Evolutionary conservation across 495 filamentous ascomycete species (phyloP).

Genomic region (Penicillium salamii): DNA sequence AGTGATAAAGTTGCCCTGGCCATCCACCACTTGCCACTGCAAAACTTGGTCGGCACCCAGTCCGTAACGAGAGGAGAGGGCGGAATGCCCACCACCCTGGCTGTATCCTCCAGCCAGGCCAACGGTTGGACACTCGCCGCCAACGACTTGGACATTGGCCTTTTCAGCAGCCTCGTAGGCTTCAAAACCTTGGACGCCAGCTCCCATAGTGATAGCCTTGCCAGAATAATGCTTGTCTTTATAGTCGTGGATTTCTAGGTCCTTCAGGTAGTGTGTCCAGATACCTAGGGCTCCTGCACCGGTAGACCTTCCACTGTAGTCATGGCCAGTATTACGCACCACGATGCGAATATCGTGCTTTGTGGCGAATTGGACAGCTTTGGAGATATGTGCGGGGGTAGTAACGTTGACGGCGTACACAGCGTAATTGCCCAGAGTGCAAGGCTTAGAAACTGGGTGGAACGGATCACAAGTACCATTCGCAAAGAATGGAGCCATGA

Average conservation of each 20-base stretch:
- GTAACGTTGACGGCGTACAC: slow-evolving; percentile 47
- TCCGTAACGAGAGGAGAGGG: slow-evolving; percentile 51
- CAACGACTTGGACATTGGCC: slow-evolving; percentile 22
- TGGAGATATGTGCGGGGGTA: slow-evolving; percentile 25
- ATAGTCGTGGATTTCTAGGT: slow-evolving; percentile 38
- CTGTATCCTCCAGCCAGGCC: slow-evolving; percentile 53
- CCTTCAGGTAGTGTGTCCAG: slow-evolving; percentile 59
- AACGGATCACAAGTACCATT: slow-evolving; percentile 58
- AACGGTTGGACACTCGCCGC: slow-evolving; percentile 35
- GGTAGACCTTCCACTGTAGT: slow-evolving; percentile 56
- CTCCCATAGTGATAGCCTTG: slow-evolving; percentile 51
- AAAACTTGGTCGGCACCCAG: slow-evolving; percentile 63
- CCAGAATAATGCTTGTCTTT: slow-evolving; percentile 39
- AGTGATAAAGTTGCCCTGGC: slow-evolving; percentile 43
- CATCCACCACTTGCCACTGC: slow-evolving; percentile 59
- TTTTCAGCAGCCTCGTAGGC: slow-evolving; percentile 42
- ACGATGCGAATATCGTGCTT: slow-evolving; percentile 58
- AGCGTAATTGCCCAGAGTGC: slow-evolving; percentile 57
- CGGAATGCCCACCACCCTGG: slow-evolving; percentile 60
- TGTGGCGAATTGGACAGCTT: slow-evolving; percentile 45
- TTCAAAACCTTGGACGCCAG: slow-evolving; percentile 50
- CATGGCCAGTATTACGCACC: slow-evolving; percentile 63
- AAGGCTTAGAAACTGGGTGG: slow-evolving; percentile 44
- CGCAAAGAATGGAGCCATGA: slow-evolving; percentile 42
- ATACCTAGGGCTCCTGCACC: slow-evolving; percentile 51